Evolutionary conservation across 2,329 filamentous ascomycete genomes (phyloP).

Genomic region (Xylaria arbuscula): DNA sequence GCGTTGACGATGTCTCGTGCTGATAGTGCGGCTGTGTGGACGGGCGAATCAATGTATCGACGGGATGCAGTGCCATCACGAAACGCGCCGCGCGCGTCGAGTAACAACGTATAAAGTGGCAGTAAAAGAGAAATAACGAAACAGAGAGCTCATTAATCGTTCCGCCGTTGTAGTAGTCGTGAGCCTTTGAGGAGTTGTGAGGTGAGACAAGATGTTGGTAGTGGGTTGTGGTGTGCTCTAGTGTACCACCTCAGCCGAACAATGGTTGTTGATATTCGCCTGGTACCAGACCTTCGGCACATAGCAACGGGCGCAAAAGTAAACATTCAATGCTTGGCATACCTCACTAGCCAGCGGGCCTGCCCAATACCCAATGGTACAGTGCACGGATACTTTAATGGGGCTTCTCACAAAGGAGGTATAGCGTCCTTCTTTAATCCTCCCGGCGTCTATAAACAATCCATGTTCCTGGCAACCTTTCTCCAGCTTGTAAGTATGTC

Average conservation of each 20-base stretch:
- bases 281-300: constrained; percentile 24
- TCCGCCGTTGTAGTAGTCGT: not conserved
- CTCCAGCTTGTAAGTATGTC: no score
- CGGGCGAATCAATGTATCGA: constrained; percentile 19
- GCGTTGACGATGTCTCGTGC: constrained; percentile 4
- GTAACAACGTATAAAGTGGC: constrained; percentile 10
- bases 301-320: constrained; percentile 44
- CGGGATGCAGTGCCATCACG: constrained; percentile 43
- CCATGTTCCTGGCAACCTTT: no score
- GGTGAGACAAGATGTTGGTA: constrained; percentile 11
- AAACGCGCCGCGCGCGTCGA: constrained; percentile 35
- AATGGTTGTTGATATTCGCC: constrained; percentile 43
- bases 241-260: not conserved
- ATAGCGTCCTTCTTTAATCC: no score
- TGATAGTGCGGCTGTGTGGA: constrained; percentile 1
- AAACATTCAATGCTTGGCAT: constrained; percentile 40
- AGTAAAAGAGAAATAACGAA: constrained; percentile 8
- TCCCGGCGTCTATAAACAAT: no score
- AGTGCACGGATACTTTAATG: no score
- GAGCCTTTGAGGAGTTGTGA: constrained; percentile 8
- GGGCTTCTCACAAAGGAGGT: not conserved
- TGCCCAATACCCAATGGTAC: not conserved
- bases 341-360: constrained; percentile 30
- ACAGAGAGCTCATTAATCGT: not conserved
- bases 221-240: not conserved